These are phyloP conservation scores for Rosa rugosa DNA, from an alignment of 306 rosid species.

Conservation along the genomic window DNA sequence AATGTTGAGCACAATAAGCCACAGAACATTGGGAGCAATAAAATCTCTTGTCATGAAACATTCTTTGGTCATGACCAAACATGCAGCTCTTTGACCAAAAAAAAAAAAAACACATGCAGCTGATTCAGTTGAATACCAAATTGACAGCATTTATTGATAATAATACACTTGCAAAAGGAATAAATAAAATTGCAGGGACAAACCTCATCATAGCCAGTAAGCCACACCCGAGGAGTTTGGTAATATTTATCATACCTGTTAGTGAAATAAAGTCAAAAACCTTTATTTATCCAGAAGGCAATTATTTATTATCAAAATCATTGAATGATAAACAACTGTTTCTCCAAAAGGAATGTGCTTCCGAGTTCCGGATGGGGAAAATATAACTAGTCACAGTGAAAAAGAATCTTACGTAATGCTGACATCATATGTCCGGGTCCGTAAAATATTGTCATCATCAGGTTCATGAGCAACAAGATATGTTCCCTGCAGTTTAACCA, in stretches of 20 bases:
- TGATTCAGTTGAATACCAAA: neutral
- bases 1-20: neutral
- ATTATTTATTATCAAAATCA: neutral
- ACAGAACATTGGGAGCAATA: neutral
- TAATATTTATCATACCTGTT: conserved; percentile 93
- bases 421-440: conserved; percentile 89
- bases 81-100: neutral
- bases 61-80: neutral
- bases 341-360: conserved; percentile 9
- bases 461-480: conserved; percentile 86
- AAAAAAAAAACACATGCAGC: neutral
- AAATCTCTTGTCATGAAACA: neutral
- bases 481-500: conserved; percentile 27
- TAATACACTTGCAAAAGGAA: conserved; percentile 2
- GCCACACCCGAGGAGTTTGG: conserved; percentile 99
- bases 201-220: conserved; percentile 98
- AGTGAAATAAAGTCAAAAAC: neutral
- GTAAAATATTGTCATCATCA: conserved; percentile 84
- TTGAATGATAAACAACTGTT: neutral
- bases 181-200: conserved; percentile 21
- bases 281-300: neutral
- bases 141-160: neutral
- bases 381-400: neutral
- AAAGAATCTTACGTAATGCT: conserved; percentile 78
- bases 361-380: neutral